Base-by-base conservation (phyloP, 2,329 filamentous ascomycete genomes). In the Teratosphaeriaceae sp. region DNA sequence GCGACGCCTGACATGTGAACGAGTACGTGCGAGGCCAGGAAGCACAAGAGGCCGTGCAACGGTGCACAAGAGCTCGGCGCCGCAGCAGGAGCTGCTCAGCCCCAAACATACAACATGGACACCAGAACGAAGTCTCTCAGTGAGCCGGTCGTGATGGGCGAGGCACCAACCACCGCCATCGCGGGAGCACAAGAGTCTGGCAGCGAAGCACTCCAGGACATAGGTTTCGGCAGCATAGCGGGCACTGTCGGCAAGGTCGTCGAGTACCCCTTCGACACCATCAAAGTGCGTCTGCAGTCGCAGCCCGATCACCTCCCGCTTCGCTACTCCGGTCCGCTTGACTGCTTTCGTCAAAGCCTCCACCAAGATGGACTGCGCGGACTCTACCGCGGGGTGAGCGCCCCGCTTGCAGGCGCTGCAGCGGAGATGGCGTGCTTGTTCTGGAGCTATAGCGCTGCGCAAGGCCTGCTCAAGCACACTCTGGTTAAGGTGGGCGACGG, bases 181-280 rank as follows among this genome's bases (percentile, higher is more conserved):
- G 38, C 19, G n/a, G 36, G 46, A 36, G 46, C 49, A 6, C 41
- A 52, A 29, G 51, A 41, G 31, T 73, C 79, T 56, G 73, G 73
- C 38, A 53, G 73, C 22, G 84, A 92, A 58, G 86, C 87, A 4
- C 58, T 90, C 30, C 89, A 95, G 65, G 89, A 97, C 60, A 79
- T 98, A 43, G 61, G 83, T 9, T 97, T 88, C 64, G 92, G 92
- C 62, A 96, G 90, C 46, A 79, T 89, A 67, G 89, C 90, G 43
- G 92, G 92, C 47, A 79, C 94, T 46, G 82, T 87, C 26, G 90
- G 90, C 49, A 98, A 97, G 71, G 87, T 90, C 64, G 90, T 98
- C 61, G 92, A 98, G 65, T 98, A 96, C 64, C 92, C 92, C 19
- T 98, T 98, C 68, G 92, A 98, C 68, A 98, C 92, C 0, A 83